phyloP scores from a whole-genome alignment of 768 basidiomycete species.

The Termitomyces sp. region DNA sequence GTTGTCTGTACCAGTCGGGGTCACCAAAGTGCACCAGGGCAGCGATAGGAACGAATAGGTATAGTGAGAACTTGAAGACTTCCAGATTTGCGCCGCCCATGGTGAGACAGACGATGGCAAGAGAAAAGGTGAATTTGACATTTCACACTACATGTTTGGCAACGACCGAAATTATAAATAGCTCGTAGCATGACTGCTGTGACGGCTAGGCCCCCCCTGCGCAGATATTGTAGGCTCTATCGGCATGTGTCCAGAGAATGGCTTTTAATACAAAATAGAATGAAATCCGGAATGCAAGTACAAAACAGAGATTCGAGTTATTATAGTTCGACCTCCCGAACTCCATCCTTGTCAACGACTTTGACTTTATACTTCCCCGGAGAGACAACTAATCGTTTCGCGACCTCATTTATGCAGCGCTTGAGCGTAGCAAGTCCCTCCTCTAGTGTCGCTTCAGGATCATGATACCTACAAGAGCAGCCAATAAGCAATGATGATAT shows the following conservation, averaged over 20 bases:
- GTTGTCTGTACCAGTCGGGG: slow-evolving; percentile 77
- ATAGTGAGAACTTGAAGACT: slow-evolving; percentile 86
- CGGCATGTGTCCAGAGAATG: not conserved
- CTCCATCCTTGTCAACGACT: slow-evolving; percentile 89
- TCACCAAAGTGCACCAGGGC: slow-evolving; percentile 86
- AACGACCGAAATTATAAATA: not conserved
- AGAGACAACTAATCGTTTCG: slow-evolving; percentile 78
- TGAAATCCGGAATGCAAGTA: slow-evolving; percentile 9
- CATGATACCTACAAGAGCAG: slow-evolving; percentile 66
- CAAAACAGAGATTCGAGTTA: slow-evolving; percentile 5
- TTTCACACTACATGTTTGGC: not conserved
- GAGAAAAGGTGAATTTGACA: not conserved
- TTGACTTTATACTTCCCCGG: slow-evolving; percentile 86
- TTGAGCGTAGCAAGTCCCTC: slow-evolving; percentile 82
- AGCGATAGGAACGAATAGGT: slow-evolving; percentile 80
- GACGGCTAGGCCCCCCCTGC: no score
- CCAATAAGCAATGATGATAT: slow-evolving; percentile 1
- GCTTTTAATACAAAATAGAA: slow-evolving; percentile 9
- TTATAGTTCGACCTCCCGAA: slow-evolving; percentile 75
- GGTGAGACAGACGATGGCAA: not conserved
- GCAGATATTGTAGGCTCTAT: not conserved
- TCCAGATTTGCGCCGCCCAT: slow-evolving; percentile 68
- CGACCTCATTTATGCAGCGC: slow-evolving; percentile 86
- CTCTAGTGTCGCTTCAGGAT: slow-evolving; percentile 80
- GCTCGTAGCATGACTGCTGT: no score